phyloP scores from a whole-genome alignment of 75 land plant genomes.

The Cryptomeria japonica region DNA sequence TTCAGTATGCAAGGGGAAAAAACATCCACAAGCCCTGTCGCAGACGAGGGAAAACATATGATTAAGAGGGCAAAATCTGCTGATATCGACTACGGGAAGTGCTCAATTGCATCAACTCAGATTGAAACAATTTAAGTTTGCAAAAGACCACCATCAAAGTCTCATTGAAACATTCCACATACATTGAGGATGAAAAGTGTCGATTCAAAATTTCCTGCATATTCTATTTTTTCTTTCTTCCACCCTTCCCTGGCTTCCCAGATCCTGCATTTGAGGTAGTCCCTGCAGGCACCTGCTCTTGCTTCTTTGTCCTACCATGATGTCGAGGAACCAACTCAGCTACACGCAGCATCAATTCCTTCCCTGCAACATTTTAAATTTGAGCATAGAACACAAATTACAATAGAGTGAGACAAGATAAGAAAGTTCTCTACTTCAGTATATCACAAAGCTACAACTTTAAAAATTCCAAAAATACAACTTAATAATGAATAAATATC shows the following conservation, averaged over 20 bases:
- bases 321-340: conserved; percentile 86
- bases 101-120: not conserved
- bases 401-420: not conserved
- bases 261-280: conserved; percentile 29
- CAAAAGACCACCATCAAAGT: not conserved
- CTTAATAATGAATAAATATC: not conserved
- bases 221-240: conserved; percentile 67
- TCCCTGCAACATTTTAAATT: conserved; percentile 46
- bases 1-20: not conserved
- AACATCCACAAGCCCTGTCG: not conserved
- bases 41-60: not conserved
- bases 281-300: conserved; percentile 48
- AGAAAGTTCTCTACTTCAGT: not conserved
- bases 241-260: conserved; percentile 69
- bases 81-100: not conserved
- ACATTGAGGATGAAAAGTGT: not conserved
- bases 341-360: conserved; percentile 69
- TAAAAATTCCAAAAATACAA: not conserved
- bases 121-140: not conserved
- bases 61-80: not conserved
- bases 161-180: not conserved
- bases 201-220: not conserved
- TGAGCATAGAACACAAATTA: not conserved
- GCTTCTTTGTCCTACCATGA: conserved; percentile 67
- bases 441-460: not conserved